These are phyloP conservation scores for Neospora caninum DNA, from an alignment of 169 alveolate genomes.

Conservation along the genomic window DNA sequence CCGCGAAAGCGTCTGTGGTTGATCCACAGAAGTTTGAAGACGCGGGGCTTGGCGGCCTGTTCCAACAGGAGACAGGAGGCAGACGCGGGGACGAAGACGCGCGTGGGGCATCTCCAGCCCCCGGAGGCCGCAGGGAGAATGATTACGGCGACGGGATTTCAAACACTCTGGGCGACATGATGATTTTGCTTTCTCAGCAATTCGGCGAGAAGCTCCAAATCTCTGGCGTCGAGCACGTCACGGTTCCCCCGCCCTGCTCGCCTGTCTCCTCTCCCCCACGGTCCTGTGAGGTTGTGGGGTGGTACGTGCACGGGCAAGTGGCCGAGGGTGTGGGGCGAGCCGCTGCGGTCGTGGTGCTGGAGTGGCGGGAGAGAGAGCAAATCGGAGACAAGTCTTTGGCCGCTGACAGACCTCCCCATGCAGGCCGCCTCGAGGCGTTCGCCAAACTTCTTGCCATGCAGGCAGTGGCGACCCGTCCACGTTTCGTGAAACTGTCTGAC, in stretches of 20 bases:
- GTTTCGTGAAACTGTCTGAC: not conserved
- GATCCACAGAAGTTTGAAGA: not conserved
- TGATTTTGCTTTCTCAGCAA: constrained; percentile 20
- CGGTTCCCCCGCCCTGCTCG: not conserved
- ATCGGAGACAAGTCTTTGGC: not conserved
- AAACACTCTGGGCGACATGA: not conserved
- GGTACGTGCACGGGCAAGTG: constrained; percentile 15
- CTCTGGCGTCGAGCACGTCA: not conserved
- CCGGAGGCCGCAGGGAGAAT: not conserved
- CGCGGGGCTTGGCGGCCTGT: not conserved
- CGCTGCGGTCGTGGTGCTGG: not conserved
- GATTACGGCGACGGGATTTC: not conserved
- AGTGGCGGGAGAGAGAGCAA: not conserved
- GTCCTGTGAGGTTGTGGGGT: not conserved
- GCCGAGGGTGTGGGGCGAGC: constrained; percentile 25
- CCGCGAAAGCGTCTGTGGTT: not conserved
- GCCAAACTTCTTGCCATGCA: constrained; percentile 26
- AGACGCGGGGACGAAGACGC: too few species aligned
- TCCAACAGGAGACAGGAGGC: not conserved
- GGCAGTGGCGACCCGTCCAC: constrained; percentile 32
- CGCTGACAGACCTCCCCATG: not conserved
- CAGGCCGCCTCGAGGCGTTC: not conserved
- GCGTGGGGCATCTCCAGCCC: not conserved
- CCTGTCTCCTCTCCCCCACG: not conserved
- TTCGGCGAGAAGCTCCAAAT: constrained; percentile 12